These are phyloP conservation scores for Umbelopsis isabellina DNA, from an alignment of 192 early-diverging fungal species.

Conservation along the genomic window DNA sequence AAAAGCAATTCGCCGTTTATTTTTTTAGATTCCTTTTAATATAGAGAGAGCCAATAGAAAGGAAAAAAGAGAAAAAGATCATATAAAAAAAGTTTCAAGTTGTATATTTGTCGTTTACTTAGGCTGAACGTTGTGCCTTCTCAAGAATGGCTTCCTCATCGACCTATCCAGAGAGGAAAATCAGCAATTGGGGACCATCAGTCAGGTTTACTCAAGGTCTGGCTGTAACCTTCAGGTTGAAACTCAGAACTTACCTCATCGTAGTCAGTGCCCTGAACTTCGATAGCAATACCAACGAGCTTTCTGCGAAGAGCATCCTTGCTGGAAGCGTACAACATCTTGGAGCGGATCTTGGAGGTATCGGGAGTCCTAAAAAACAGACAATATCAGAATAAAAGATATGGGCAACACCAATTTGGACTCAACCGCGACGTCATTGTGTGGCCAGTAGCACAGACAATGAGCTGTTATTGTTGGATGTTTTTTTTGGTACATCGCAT, in stretches of 20 bases:
- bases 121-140: conserved; percentile 51
- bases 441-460: conserved; percentile 7
- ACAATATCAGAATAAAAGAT: neutral
- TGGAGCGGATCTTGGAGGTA: conserved; percentile 68
- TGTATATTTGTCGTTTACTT: conserved; percentile 24
- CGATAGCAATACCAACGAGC: conserved; percentile 72
- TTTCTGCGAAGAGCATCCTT: conserved; percentile 77
- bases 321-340: conserved; percentile 91
- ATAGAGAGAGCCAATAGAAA: conserved; percentile 26
- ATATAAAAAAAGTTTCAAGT: conserved; percentile 21
- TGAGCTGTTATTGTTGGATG: conserved; percentile 10
- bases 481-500: neutral
- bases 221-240: neutral
- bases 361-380: conserved; percentile 72
- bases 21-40: too few species aligned
- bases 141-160: conserved; percentile 69
- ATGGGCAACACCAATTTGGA: neutral
- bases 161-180: conserved; percentile 27
- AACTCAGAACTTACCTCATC: conserved; percentile 58
- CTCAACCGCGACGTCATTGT: conserved; percentile 8
- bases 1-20: too few species aligned
- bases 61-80: neutral
- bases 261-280: conserved; percentile 86
- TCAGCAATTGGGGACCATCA: neutral
- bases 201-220: neutral